Percentiles rank a stretch among this genome's conserved stretches.
phyloP scores from a whole-genome alignment of 352 stramenopile species.

The Globisporangium spinosum region DNA sequence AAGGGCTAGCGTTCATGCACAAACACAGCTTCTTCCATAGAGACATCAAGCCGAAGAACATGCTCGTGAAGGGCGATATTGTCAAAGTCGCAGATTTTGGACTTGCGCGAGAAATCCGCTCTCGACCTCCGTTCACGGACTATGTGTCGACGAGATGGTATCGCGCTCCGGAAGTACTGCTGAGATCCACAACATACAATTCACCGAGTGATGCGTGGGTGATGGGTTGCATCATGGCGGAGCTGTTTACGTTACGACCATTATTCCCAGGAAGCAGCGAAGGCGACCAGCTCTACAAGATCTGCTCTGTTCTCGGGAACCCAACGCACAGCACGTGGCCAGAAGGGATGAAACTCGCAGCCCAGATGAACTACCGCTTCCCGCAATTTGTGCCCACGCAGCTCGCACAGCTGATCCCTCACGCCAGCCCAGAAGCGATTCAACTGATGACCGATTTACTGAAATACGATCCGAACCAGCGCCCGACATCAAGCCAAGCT shows the following conservation, averaged over 20 bases:
- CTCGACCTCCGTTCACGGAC: constrained; percentile 92
- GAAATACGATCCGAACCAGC: constrained; percentile 91
- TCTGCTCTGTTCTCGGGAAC: constrained; percentile 93
- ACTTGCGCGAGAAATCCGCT: constrained; percentile 92
- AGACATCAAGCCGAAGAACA: constrained; percentile 98
- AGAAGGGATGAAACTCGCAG: constrained; percentile 93
- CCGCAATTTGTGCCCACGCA: constrained; percentile 92
- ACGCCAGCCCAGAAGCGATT: constrained; percentile 88
- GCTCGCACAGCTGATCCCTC: constrained; percentile 87
- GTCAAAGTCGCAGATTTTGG: constrained; percentile 99
- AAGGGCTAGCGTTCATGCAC: constrained; percentile 97
- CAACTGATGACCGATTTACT: constrained; percentile 92
- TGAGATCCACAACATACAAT: constrained; percentile 95
- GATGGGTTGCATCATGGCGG: constrained; percentile 97
- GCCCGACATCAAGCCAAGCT: constrained; percentile 91
- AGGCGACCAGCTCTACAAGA: constrained; percentile 97
- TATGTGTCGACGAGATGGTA: constrained; percentile 99
- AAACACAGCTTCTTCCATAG: constrained; percentile 98
- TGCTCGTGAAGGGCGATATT: constrained; percentile 93
- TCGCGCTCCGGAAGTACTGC: constrained; percentile 95
- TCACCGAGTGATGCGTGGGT: constrained; percentile 97
- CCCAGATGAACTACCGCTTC: constrained; percentile 95
- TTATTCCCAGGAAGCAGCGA: constrained; percentile 98
- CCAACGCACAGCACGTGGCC: constrained; percentile 90
- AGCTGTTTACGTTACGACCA: constrained; percentile 94